A percentile compares a stretch with the other conserved stretches of the same genome.
These are phyloP conservation scores for Russula griseocarnosa DNA, from an alignment of 768 basidiomycete genomes.

Conservation along the genomic window DNA sequence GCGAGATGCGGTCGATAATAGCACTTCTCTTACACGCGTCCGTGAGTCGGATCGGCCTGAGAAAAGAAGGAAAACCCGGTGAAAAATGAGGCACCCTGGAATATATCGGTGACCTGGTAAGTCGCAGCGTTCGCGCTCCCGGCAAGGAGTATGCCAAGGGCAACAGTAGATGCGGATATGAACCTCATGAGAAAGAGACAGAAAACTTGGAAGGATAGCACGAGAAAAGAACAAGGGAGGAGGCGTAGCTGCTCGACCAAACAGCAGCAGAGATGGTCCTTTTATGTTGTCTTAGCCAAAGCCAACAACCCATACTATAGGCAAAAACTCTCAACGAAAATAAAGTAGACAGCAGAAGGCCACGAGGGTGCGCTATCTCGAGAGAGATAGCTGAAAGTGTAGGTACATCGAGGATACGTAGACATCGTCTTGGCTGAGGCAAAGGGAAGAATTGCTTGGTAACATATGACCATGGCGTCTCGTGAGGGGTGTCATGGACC, in stretches of 20 bases:
- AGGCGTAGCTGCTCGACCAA: no score
- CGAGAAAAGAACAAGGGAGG: no score
- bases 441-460: background rate
- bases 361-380: background rate
- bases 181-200: background rate
- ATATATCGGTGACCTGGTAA: constrained; percentile 46
- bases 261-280: background rate
- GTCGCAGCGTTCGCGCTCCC: constrained; percentile 44
- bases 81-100: constrained; percentile 47
- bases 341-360: background rate
- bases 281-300: constrained; percentile 9
- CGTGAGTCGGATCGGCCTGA: constrained; percentile 59
- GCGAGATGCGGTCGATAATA: background rate
- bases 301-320: background rate
- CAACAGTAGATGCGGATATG: background rate
- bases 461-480: background rate
- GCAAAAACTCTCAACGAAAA: background rate
- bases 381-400: background rate
- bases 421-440: background rate
- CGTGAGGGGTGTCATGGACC: background rate
- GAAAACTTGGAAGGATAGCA: background rate
- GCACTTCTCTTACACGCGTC: constrained; percentile 51
- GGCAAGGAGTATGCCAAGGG: constrained; percentile 21
- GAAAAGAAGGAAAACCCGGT: constrained; percentile 47
- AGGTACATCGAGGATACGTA: background rate